These are phyloP conservation scores for Pyricularia grisea DNA, from an alignment of 2,329 filamentous ascomycete species.

Conservation along the genomic window DNA sequence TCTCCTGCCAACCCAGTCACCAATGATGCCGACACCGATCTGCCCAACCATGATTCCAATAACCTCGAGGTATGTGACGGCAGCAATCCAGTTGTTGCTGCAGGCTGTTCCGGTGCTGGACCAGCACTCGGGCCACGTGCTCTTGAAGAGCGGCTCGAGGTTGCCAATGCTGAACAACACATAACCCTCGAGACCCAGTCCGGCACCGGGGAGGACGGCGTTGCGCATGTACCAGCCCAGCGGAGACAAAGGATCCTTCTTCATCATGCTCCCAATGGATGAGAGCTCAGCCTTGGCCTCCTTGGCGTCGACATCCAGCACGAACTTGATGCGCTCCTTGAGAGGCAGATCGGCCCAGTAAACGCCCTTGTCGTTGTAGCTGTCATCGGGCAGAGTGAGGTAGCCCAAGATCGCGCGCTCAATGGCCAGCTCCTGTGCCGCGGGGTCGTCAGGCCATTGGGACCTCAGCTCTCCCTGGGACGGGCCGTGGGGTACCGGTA, in stretches of 20 bases:
- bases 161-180: constrained; percentile 97
- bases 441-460: constrained; percentile 6
- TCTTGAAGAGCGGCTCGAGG: constrained; percentile 69
- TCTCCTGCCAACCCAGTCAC: constrained; percentile 75
- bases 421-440: constrained; percentile 28
- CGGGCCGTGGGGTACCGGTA: constrained; percentile 45
- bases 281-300: constrained; percentile 61
- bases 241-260: constrained; percentile 75
- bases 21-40: constrained; percentile 67
- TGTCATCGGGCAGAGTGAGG: constrained; percentile 80
- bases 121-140: constrained; percentile 76
- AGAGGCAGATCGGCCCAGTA: constrained; percentile 91
- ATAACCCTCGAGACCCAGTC: constrained; percentile 87
- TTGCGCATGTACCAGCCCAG: constrained; percentile 82
- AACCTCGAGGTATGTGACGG: constrained; percentile 87
- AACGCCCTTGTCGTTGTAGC: constrained; percentile 68
- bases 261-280: constrained; percentile 68
- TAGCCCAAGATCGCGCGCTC: constrained; percentile 61
- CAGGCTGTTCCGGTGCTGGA: constrained; percentile 50
- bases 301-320: constrained; percentile 59
- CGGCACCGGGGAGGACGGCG: constrained; percentile 85
- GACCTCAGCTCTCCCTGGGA: constrained; percentile 32
- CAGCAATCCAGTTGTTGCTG: constrained; percentile 68
- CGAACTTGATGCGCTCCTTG: constrained; percentile 62
- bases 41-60: constrained; percentile 93